Evolutionary conservation across 129 eudicot genomes (phyloP), one percentile per base, ranked within the genome.

Genomic region (Oenanthe sinensis): DNA sequence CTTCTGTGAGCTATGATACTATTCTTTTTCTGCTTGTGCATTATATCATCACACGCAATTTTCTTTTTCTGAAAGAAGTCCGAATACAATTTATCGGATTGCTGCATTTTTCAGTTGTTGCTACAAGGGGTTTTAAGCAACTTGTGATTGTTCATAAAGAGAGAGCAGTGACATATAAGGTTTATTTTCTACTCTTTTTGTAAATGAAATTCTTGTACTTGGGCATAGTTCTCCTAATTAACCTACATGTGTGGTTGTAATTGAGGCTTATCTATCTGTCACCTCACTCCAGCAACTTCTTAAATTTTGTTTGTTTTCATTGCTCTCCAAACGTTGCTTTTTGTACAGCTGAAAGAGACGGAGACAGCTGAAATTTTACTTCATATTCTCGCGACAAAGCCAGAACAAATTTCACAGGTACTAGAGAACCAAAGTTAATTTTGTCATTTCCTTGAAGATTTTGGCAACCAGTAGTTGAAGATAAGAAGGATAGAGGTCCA

Each of bases 81-180:
- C 78, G 74, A 75, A 83, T 86, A 86, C 74, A 89, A 85, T 39
- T 82, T 81, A 76, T 87, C 88, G 79, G 85, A 80, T 15, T 88
- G 88, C 65, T 80, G 91, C 75, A 79, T 78, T 74, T 79, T 90
- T 74, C 75, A 74, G 84, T 80, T 86, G 81, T 69, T 77, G 77
- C 37, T 80, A 24, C 49, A 17, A 12, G 86, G 83, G 36, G 55
- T 24, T 24, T 8, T n/a, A 58, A 86, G 83, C 71, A 83, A 86
- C 77, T 89, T 88, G 68, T 80, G 87, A 62, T 88, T 81, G 40
- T 82, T 77, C 68, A 82, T 84, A 70, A 82, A 78, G 75, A 87
- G 79, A 78, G 80, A 82, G 65, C 30, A n/a, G 65, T 74, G 88
- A 89, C 67, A 58, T 2, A n/a, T 24, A 58, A 7, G 65, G 65